Conservation (phyloP, 768 basidiomycete genomes). For the Tubosaeta sp. region DNA sequence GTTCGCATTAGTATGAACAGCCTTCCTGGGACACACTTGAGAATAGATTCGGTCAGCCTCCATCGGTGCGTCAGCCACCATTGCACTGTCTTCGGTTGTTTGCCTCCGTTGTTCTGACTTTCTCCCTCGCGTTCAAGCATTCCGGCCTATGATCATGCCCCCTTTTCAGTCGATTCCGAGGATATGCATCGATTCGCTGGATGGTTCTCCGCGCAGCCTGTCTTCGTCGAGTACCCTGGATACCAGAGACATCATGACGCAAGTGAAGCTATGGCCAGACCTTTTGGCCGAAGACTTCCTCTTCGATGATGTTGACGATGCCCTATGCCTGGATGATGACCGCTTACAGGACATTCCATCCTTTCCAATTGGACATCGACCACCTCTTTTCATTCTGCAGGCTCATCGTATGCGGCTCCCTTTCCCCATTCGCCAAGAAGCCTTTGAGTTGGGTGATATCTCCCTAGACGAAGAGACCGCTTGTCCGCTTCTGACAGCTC, state of each 20-base stretch:
- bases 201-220: conserved; percentile 10
- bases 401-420: conserved; percentile 21
- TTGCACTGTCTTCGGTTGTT: background rate
- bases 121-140: conserved; percentile 4
- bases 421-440: conserved; percentile 19
- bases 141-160: conserved; percentile 15
- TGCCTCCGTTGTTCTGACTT: conserved; percentile 9
- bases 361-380: conserved; percentile 28
- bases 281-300: conserved; percentile 21
- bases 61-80: conserved; percentile 19
- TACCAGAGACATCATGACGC: conserved; percentile 20
- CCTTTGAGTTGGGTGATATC: conserved; percentile 18
- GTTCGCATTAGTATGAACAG: background rate
- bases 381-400: conserved; percentile 26
- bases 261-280: conserved; percentile 9
- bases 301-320: conserved; percentile 13
- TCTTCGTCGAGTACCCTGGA: conserved; percentile 26
- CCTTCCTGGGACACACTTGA: background rate
- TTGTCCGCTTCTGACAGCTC: conserved; percentile 23
- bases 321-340: conserved; percentile 9
- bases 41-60: conserved; percentile 20
- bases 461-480: conserved; percentile 15
- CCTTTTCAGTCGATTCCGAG: conserved; percentile 15
- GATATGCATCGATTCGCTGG: conserved; percentile 18
- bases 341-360: conserved; percentile 24